Evolutionary conservation across 164 flowering plant genomes (phyloP), one percentile per base, ranked within the genome.

Genomic region (Aristolochia fimbriata): DNA sequence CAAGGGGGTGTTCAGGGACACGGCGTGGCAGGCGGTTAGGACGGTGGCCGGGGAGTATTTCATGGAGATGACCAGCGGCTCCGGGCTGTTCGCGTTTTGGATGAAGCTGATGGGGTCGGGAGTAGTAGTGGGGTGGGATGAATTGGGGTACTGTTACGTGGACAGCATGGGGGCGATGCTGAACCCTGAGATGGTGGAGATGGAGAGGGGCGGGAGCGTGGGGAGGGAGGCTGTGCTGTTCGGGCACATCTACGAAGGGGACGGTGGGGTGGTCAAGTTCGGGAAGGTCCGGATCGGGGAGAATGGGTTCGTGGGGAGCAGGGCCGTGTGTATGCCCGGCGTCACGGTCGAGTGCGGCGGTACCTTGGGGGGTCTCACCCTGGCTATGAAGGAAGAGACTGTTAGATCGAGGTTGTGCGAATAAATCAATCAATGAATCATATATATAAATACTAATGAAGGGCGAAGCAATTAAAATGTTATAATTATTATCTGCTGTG

Each of bases 181-280:
- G 74, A 84, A 87, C 70, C 95, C 91, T n/a, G 95, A 87, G 53
- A 83, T 87, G 95, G 83, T 87, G 64, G 80, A 77, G 71, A 70
- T 87, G 46, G 88, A 77, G 61, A 67, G 71, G 60, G 88, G 82
- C 13, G 88, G 91, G 15, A 74, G 80, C 61, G 78, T 84, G 48
- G 95, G 82, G 49, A 81, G 74, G 68, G 88, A 80, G 31, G 88
- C 88, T 5, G 45, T 80, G 67, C 70, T 87, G 60, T 87, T 87
- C 69, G 95, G 95, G 30, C 95, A 87, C 64, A 76, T 84, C 53
- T 84, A 84, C 60, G 95, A 87, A 66, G 91, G 95, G 12, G 90
- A 84, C 58, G 85, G 61, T 30, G 88, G 88, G 62, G 69, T 65
- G 57, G 88, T 87, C 43, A 87, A 83, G 76, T 87, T 77, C 63